Conservation (phyloP, 768 basidiomycete genomes). For the Nevesoporus exiguus region DNA sequence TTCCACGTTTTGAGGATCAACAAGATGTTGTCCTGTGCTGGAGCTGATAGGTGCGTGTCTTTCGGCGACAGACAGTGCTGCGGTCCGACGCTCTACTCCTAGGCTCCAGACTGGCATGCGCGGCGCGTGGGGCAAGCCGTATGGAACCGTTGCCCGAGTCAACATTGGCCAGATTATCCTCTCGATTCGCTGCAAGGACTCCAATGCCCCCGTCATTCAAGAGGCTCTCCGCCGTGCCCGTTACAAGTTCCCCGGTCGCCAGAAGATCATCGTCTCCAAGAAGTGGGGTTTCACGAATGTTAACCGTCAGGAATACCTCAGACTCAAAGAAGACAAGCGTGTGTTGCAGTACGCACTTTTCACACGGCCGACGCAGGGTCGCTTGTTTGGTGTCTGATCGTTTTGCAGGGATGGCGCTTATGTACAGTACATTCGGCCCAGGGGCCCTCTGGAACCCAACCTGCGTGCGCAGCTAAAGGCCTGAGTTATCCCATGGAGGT, state of each 20-base stretch:
- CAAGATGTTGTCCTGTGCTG: slow-evolving; percentile 99
- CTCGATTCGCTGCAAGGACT: slow-evolving; percentile 88
- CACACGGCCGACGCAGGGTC: background rate
- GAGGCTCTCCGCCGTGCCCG: slow-evolving; percentile 97
- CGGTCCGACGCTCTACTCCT: background rate
- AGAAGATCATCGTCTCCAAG: slow-evolving; percentile 95
- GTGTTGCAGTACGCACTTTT: slow-evolving; percentile 70
- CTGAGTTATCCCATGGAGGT: slow-evolving; percentile 32
- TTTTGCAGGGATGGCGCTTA: slow-evolving; percentile 76
- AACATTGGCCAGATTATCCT: slow-evolving; percentile 96
- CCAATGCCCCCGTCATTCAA: slow-evolving; percentile 82
- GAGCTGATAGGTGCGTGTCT: slow-evolving; percentile 81
- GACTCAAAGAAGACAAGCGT: slow-evolving; percentile 86
- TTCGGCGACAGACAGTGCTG: too few species aligned
- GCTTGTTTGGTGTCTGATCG: background rate
- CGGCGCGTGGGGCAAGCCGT: slow-evolving; percentile 99
- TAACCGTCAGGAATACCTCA: slow-evolving; percentile 81
- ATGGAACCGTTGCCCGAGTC: slow-evolving; percentile 93
- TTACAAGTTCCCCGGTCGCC: slow-evolving; percentile 99
- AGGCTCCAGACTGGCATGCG: slow-evolving; percentile 97
- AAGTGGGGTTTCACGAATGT: slow-evolving; percentile 99
- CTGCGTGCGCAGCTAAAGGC: slow-evolving; percentile 80
- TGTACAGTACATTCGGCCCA: slow-evolving; percentile 88
- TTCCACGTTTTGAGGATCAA: slow-evolving; percentile 99
- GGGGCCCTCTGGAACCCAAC: slow-evolving; percentile 83